Evolutionary conservation across 1,139 yeast genomes (phyloP).

Genomic region (Blastobotrys proliferans): DNA sequence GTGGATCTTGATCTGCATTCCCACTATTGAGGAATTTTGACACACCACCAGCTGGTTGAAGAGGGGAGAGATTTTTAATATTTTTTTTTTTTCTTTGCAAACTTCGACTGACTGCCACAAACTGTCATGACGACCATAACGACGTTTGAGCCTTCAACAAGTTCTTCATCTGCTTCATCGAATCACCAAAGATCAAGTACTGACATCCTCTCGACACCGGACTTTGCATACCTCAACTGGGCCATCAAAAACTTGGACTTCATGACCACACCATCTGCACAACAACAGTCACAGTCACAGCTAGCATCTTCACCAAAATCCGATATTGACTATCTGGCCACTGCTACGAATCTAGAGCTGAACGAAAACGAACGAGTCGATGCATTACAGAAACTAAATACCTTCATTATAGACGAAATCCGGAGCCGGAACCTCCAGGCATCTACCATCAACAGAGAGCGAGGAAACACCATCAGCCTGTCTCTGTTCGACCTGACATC

Average conservation of each 20-base stretch:
- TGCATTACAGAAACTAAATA: neutral
- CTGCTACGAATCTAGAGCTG: neutral
- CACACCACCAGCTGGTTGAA: too few relatives aligned
- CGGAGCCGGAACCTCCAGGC: neutral
- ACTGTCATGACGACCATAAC: too few relatives aligned
- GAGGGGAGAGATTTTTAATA: too few relatives aligned
- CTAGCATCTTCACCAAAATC: neutral
- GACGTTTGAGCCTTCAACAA: too few relatives aligned
- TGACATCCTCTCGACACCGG: slow-evolving; percentile 6
- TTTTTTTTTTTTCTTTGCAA: too few relatives aligned
- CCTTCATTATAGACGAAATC: neutral
- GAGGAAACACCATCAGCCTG: neutral
- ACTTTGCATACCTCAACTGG: slow-evolving; percentile 8
- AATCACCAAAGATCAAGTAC: too few relatives aligned
- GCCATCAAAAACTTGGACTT: slow-evolving; percentile 1
- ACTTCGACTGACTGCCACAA: too few relatives aligned
- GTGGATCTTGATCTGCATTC: too few relatives aligned
- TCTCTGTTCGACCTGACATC: neutral
- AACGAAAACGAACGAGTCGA: neutral
- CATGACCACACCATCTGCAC: too few relatives aligned
- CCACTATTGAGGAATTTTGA: too few relatives aligned
- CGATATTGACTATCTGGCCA: neutral
- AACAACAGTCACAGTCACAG: too few relatives aligned
- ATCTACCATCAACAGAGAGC: neutral
- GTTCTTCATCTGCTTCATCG: too few relatives aligned